Base-by-base conservation (phyloP, 192 early-diverging fungal genomes). In the Entomortierella beljakovae region DNA sequence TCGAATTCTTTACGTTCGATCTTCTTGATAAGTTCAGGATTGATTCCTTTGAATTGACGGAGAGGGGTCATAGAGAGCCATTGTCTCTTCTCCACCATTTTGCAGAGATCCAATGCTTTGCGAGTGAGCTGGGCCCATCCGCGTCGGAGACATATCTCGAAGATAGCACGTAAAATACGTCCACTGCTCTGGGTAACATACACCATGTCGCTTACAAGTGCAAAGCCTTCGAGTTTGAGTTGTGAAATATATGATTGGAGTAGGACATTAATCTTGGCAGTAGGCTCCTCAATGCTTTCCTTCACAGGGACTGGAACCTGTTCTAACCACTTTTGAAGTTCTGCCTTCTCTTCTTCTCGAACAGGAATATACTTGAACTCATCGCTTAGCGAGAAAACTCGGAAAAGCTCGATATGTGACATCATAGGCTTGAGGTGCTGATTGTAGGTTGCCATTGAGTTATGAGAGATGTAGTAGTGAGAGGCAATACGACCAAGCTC, bases 61-160 rank as follows among this genome's bases (percentile, higher is more conserved):
- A 99, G 83, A 18, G 98, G 98, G 57, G 90, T 93, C 97, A 98
- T 98, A 4, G 94, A 92, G 48, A 95, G 73, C 98, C 98, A 99
- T 84, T 93, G 93, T 28, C 92, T 87, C 73, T 92, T 94, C 68
- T 99, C 98, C 0, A 98, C 97, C 94, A 97, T 97, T 81, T 99
- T 97, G 88, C 97, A 99, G 52, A 97, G 84, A 82, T 95, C 94
- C 42, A 99, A 86, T 10, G 94, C 91, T 49, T 92, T 92, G 50
- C 90, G 91, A 15, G 97, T 91, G 20, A 98, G 82, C 63, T 95
- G 95, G 9, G 96, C 90, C 98, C 98, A 99, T 22, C 96, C 95
- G 20, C 94, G 92, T 56, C 92, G 92, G 50, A 97, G 76, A 68
- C 95, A 95, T 55, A 99, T 95, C 86, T 99, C 98, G 85, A 97